Evolutionary conservation across 2,329 filamentous ascomycete species (phyloP).

Genomic region (Raffaelea arxii): DNA sequence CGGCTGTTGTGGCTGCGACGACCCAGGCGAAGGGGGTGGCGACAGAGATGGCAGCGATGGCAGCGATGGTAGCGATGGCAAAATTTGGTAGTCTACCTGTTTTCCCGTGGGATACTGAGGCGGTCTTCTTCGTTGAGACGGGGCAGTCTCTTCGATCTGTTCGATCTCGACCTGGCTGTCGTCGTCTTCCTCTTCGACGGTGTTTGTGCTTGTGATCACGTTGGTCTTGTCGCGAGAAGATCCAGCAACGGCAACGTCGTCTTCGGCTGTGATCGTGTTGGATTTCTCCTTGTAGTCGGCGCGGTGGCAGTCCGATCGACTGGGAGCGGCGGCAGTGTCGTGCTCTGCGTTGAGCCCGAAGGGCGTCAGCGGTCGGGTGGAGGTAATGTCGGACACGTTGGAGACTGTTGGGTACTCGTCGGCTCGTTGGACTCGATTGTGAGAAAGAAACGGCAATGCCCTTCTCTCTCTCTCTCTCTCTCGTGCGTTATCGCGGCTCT

Average conservation of each 20-base stretch:
- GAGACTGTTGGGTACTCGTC: too few relatives aligned
- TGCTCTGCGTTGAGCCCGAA: background rate
- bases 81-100: constrained; percentile 27
- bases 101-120: constrained; percentile 37
- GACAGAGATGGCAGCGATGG: background rate
- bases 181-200: constrained; percentile 21
- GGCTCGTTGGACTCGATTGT: too few relatives aligned
- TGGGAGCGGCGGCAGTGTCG: background rate
- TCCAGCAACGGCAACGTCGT: background rate
- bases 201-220: background rate
- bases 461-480: too few relatives aligned
- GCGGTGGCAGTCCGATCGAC: background rate
- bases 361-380: constrained; percentile 6
- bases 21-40: constrained; percentile 22
- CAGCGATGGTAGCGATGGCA: constrained; percentile 13
- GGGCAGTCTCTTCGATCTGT: constrained; percentile 7
- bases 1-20: constrained; percentile 23
- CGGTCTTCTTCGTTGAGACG: constrained; percentile 24
- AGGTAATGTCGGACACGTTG: constrained; percentile 11
- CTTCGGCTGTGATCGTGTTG: background rate
- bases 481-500: too few relatives aligned
- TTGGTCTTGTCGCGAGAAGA: background rate
- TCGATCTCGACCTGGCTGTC: constrained; percentile 2
- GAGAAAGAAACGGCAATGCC: too few relatives aligned
- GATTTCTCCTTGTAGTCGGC: background rate